Conservation (phyloP, 306 rosid species). For the Boehmeria nivea region DNA sequence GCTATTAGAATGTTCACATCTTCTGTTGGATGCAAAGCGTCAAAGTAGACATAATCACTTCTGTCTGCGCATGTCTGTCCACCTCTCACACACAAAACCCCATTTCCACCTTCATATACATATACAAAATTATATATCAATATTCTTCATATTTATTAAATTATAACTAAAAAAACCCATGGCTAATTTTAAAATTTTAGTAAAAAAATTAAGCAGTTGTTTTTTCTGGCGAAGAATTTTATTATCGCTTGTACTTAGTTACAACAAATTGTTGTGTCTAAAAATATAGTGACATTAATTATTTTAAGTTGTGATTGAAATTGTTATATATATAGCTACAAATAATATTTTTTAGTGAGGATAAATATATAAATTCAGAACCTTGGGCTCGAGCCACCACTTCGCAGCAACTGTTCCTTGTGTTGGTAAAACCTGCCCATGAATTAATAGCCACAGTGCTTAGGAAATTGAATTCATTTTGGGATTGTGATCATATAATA, state of each 20-base stretch:
- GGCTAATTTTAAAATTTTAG: no score
- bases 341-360: neutral
- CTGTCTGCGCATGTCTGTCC: slow-evolving; percentile 33
- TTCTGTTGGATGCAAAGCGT: slow-evolving; percentile 48
- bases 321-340: no score
- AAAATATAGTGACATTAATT: no score
- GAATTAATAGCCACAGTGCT: neutral
- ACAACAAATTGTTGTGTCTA: no score
- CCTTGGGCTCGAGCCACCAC: slow-evolving; percentile 12
- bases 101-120: slow-evolving; percentile 36
- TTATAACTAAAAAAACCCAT: no score
- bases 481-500: no score
- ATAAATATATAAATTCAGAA: neutral
- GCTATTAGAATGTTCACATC: slow-evolving; percentile 35
- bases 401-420: slow-evolving; percentile 12
- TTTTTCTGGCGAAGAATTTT: no score
- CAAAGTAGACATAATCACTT: slow-evolving; percentile 30
- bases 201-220: no score
- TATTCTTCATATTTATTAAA: neutral
- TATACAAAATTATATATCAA: neutral
- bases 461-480: no score
- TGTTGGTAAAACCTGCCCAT: slow-evolving; percentile 22
- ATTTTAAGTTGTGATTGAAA: no score
- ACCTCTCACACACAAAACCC: slow-evolving; percentile 31
- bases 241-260: no score